These are phyloP conservation scores for Pseudonitzschia pungens DNA, from an alignment of 108 stramenopile species.

Conservation along the genomic window DNA sequence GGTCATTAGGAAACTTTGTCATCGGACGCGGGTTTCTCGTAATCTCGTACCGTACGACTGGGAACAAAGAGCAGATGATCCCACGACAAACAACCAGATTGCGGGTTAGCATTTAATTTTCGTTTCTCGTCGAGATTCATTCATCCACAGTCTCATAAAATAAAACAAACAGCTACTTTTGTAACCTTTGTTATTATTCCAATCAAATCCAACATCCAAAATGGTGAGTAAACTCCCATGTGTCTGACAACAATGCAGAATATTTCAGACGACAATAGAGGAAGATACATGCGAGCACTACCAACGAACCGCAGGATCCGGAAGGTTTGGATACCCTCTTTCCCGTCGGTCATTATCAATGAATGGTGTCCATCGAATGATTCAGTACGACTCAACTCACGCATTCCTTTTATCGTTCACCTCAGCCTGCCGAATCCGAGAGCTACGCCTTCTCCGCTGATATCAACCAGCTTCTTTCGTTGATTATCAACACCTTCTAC, in stretches of 20 bases:
- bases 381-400: background rate
- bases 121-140: background rate
- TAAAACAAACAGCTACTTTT: background rate
- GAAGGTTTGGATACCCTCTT: background rate
- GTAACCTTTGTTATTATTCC: background rate
- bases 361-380: background rate
- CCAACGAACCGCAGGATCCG: no score
- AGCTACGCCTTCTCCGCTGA: conserved; percentile 99
- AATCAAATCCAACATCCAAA: background rate
- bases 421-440: conserved; percentile 69
- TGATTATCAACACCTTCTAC: conserved; percentile 99
- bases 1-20: background rate
- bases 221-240: background rate
- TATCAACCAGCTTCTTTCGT: conserved; percentile 99
- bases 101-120: background rate
- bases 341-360: conserved; percentile 1
- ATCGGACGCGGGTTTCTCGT: background rate
- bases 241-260: no score
- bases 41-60: background rate
- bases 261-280: no score
- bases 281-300: no score
- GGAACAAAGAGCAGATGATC: no score
- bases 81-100: background rate
- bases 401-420: background rate
- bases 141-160: background rate